These are phyloP conservation scores for Cladosporium sp. DNA, from an alignment of 2,329 filamentous ascomycete species.

Conservation along the genomic window DNA sequence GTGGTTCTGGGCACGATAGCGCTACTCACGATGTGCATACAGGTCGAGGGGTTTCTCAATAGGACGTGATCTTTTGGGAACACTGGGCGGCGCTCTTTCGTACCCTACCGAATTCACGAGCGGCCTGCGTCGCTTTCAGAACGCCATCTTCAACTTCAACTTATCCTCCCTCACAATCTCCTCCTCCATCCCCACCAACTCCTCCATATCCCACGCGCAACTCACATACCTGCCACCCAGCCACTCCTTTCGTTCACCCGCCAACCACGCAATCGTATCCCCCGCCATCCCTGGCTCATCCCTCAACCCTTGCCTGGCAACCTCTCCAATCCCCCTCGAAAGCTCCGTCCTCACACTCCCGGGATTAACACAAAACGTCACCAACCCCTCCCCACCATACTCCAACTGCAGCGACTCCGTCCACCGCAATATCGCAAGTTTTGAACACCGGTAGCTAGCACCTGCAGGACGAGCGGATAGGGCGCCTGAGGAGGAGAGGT, in stretches of 20 bases:
- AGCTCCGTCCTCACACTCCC: conserved; percentile 51
- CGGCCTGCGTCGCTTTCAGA: neutral
- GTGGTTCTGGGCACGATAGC: too few relatives aligned
- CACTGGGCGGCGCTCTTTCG: too few relatives aligned
- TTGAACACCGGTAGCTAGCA: conserved; percentile 51
- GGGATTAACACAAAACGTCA: conserved; percentile 50
- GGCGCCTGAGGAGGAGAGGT: conserved; percentile 46
- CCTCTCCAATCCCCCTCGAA: conserved; percentile 41
- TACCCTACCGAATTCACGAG: too few relatives aligned
- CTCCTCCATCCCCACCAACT: conserved; percentile 38
- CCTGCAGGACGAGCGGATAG: conserved; percentile 30
- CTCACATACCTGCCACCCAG: conserved; percentile 43
- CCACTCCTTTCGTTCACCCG: conserved; percentile 42
- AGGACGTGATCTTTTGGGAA: too few relatives aligned
- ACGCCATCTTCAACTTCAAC: conserved; percentile 37
- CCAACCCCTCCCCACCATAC: conserved; percentile 46
- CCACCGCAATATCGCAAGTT: conserved; percentile 50
- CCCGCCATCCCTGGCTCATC: conserved; percentile 39
- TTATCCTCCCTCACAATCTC: conserved; percentile 40
- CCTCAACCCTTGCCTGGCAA: conserved; percentile 26
- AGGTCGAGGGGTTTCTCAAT: too few relatives aligned
- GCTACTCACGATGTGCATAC: too few relatives aligned
- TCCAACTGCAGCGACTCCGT: conserved; percentile 50
- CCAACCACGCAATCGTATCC: conserved; percentile 39
- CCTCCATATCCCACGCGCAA: conserved; percentile 44